These are phyloP conservation scores for Kuraishia ogatae DNA, from an alignment of 805 yeast genomes.

Conservation along the genomic window DNA sequence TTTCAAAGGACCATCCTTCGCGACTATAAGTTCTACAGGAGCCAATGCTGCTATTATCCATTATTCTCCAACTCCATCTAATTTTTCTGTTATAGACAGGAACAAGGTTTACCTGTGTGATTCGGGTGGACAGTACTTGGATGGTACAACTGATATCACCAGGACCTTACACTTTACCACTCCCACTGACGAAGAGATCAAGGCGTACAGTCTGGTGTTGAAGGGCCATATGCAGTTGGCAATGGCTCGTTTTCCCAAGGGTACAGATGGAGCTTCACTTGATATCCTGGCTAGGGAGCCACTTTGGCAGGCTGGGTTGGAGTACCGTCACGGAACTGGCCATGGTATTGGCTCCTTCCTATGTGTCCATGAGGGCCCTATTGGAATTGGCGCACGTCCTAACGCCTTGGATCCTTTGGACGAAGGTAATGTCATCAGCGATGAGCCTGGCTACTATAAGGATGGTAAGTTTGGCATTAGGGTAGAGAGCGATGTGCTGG, in stretches of 20 bases:
- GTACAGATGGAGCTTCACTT: slow-evolving; percentile 43
- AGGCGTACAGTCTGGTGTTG: slow-evolving; percentile 47
- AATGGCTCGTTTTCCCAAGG: slow-evolving; percentile 42
- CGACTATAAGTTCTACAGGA: slow-evolving; percentile 69
- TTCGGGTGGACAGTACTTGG: slow-evolving; percentile 53
- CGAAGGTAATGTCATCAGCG: slow-evolving; percentile 71
- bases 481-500: slow-evolving; percentile 74
- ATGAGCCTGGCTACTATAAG: slow-evolving; percentile 92
- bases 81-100: slow-evolving; percentile 41
- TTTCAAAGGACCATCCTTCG: slow-evolving; percentile 60
- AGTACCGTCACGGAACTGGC: slow-evolving; percentile 57
- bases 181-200: slow-evolving; percentile 37
- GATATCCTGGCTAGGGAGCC: slow-evolving; percentile 52
- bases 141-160: slow-evolving; percentile 60
- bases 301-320: slow-evolving; percentile 48
- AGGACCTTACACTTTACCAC: slow-evolving; percentile 46
- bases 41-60: slow-evolving; percentile 74
- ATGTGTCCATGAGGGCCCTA: slow-evolving; percentile 57
- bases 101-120: slow-evolving; percentile 45
- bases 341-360: slow-evolving; percentile 58
- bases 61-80: slow-evolving; percentile 46
- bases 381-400: slow-evolving; percentile 37
- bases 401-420: slow-evolving; percentile 36
- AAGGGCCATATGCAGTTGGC: slow-evolving; percentile 48
- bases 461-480: slow-evolving; percentile 89